Base-by-base conservation (phyloP, 192 early-diverging fungal species). In the Jimgerdemannia lactiflua region DNA sequence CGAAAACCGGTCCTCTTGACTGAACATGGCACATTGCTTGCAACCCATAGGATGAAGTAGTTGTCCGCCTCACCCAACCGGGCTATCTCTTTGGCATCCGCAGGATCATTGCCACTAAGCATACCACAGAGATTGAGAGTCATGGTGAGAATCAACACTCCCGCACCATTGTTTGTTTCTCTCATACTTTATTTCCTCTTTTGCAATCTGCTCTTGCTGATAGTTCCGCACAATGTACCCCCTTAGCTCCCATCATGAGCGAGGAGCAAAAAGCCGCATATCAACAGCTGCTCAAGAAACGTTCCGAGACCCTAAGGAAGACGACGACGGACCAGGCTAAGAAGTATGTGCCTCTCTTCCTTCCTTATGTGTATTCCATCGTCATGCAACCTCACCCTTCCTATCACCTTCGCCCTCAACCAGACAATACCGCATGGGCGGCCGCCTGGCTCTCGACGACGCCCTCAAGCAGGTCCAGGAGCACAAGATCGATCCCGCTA, bases 401-500 rank as follows among this genome's bases (percentile, higher is more conserved):
- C 29, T 29, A 29, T 29, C 29, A 29, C 29, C 29, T 29, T 29
- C 29, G 29, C 29, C 29, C 8, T 20, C 41, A 43, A 64, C 64
- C 63, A 86, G 82, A 73, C 86, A 89, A 77, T 93, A 95, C 70
- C 91, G 93, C 69, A 93, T 91, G 79, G 87, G 88, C 29, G 92
- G 92, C 6, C 86, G 93, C 39, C 81, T 95, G 71, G 89, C 90
- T 39, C 81, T 97, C 76, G 96, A 97, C 80, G 96, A 96, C 74
- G 96, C 96, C 6, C 82, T 98, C 71, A 91, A 91, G 67, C 95
- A 98, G 81, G 84, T 97, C 43, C 89, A 93, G 79, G 91, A 91
- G n/a, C 87, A 90, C 44, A 89, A 89, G 3, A 87, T 90, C 39
- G 92, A 97, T 81, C 87, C 91, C 69, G 84, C 86, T 75, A 94